Base-by-base conservation (phyloP, 805 yeast species). In the Pachysolen tannophilus region DNA sequence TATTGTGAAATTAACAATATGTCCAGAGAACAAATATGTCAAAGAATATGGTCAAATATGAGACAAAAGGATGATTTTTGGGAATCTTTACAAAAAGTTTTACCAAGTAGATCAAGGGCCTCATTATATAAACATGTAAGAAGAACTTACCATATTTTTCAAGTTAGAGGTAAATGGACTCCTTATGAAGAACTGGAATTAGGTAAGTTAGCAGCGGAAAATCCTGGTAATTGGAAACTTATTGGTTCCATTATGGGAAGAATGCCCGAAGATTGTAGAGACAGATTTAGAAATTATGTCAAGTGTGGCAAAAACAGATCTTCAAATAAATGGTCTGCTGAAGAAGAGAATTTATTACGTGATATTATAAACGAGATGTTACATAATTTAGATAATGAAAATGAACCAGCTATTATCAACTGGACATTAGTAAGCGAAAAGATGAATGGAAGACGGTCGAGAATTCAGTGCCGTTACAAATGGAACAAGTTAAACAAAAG, bases 191-290 rank as follows among this genome's bases (percentile, higher is more conserved):
- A 90, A 55, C 69, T 61, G 26, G 67, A 69, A 32, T 63, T 90
- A 35, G 75, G 75, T 2, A 68, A 67, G 35, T 60, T 84, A 34
- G 83, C 84, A 8, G 56, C 69, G 8, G 75, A 77, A 18, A 72
- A 75, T 45, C 85, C 78, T 39, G 86, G 92, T 13, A 86, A 82
- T 50, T 90, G 97, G 97, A 85, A 85, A 46, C 65, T 67, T 27
- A 83, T 90, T 41, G 97, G 97, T 6, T 69, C 69, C 35, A 62
- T 65, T 6, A 65, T 90, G 74, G 85, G 83, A 10, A 67, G 97
- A 49, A 90, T 90, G 97, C 97, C 97, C 0, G 97, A 90, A 52
- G 97, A 90, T 59, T 88, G 97, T 56, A 71, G 97, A 47, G 97
- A 90, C 55, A 69, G 97, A 47, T 90, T 95, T 95, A 69, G 97